phyloP scores from a whole-genome alignment of 1,139 yeast genomes.

The Geotrichum australiense region DNA sequence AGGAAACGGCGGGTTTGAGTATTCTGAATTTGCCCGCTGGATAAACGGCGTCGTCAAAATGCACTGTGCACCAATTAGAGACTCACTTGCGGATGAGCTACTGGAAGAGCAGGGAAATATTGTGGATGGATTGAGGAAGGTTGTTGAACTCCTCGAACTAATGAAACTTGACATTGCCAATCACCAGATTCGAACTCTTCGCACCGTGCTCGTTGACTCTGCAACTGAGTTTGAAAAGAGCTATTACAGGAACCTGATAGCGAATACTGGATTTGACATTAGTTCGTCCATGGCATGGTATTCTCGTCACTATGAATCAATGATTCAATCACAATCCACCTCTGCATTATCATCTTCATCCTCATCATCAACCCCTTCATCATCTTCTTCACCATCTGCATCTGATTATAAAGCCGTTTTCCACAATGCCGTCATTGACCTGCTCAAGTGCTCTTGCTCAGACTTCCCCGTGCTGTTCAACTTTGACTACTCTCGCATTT shows the following conservation, averaged over 20 bases:
- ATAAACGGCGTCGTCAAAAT: conserved; percentile 66
- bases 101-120: conserved; percentile 56
- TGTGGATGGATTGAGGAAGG: conserved; percentile 71
- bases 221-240: conserved; percentile 91
- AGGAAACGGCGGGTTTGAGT: conserved; percentile 59
- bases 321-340: background rate
- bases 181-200: conserved; percentile 78
- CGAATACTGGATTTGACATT: conserved; percentile 60
- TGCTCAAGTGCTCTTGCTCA: conserved; percentile 4
- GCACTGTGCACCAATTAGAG: conserved; percentile 96
- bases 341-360: background rate
- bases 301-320: conserved; percentile 18
- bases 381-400: background rate
- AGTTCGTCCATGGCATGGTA: conserved; percentile 69
- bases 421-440: background rate
- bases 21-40: conserved; percentile 63
- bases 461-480: conserved; percentile 38
- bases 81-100: conserved; percentile 83
- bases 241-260: conserved; percentile 67
- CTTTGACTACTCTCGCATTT: conserved; percentile 76
- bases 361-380: background rate
- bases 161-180: conserved; percentile 95
- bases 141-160: conserved; percentile 85
- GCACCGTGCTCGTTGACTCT: conserved; percentile 83
- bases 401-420: conserved; percentile 1